Evolutionary conservation across 768 basidiomycete genomes (phyloP).

Genomic region (Mycena sanguinolenta): DNA sequence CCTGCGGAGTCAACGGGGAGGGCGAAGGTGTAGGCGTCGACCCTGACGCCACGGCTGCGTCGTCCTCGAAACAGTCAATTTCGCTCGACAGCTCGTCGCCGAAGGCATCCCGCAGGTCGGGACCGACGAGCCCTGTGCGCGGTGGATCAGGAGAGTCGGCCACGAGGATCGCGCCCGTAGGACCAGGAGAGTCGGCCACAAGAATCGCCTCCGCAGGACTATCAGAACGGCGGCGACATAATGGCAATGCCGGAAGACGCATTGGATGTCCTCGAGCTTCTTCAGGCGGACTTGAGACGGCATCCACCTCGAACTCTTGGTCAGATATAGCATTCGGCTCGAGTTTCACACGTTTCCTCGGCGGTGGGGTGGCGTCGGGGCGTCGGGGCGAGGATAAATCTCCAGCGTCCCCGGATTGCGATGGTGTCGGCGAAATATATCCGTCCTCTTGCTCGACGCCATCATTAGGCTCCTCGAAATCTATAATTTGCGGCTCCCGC

Average conservation of each 20-base stretch:
- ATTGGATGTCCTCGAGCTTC: neutral
- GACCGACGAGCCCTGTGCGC: conserved; percentile 43
- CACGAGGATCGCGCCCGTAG: conserved; percentile 20
- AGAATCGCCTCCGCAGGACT: conserved; percentile 15
- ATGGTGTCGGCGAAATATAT: conserved; percentile 80
- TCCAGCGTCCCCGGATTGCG: conserved; percentile 68
- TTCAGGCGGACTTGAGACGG: conserved; percentile 61
- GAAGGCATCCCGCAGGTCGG: conserved; percentile 62
- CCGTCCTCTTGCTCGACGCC: conserved; percentile 82
- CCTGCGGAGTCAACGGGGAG: conserved; percentile 38
- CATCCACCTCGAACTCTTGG: conserved; percentile 67
- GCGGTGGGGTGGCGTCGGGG: conserved; percentile 35
- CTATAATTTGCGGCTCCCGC: conserved; percentile 53
- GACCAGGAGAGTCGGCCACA: conserved; percentile 22
- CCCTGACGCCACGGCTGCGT: conserved; percentile 37
- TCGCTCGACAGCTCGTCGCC: conserved; percentile 60
- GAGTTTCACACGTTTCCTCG: conserved; percentile 34
- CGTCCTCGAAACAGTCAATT: conserved; percentile 55
- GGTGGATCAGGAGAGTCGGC: conserved; percentile 27
- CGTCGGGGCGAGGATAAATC: conserved; percentile 76
- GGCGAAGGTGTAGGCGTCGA: conserved; percentile 47
- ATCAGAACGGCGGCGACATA: conserved; percentile 22
- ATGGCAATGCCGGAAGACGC: conserved; percentile 34
- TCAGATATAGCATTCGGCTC: conserved; percentile 38
- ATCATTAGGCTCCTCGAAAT: conserved; percentile 58